Base-by-base conservation (phyloP, 2,329 filamentous ascomycete species). In the Massarina eburnea region DNA sequence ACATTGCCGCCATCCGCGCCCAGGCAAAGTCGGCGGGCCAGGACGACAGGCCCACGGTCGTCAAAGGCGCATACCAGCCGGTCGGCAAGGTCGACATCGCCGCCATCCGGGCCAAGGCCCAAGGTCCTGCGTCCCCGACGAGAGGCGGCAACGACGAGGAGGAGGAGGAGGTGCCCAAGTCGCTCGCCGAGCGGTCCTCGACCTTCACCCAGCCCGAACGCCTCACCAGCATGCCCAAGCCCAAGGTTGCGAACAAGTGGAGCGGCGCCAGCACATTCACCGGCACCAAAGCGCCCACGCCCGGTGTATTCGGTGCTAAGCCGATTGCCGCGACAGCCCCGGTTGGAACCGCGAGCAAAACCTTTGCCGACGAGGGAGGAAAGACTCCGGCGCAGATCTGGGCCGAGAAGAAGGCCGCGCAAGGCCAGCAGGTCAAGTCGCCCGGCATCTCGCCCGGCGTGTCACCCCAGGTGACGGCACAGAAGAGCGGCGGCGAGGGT, bases 31-130 rank as follows among this genome's bases (percentile, higher is more conserved):
- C 68, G 71, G 80, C 8, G 47, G 58, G 36, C 19, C 66, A 80
- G 36, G 90, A 96, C 62, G 88, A 96, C 57, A 80, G 91, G 44
- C 94, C 94, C 3, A 82, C 86, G 1, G 81, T 84, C 4, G 89
- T 97, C 17, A 97, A 95, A 73, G 94, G 94, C 33, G 82, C 91
- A 19, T 99, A 99, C 65, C 88, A 97, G 70, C 94, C 94, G 2
- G 79, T 97, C 17, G 94, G 94, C 37, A 97, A 96, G 73, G 92
- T 99, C 8, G 94, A 99, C 59, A 97, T 99, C 71, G 89, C 89
- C 34, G 91, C 92, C 18, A 96, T 99, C 64, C 84, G 89, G 54
- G 86, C 92, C 18, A 86, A 83, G 70, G 86, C 90, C 5, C 88
- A 94, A 70, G 64, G 64, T 39, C 69, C 62, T 14, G 44, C 58